Evolutionary conservation across 352 stramenopile genomes (phyloP), one percentile per base, ranked within the genome.

Genomic region (Globisporangium carolinianum): DNA sequence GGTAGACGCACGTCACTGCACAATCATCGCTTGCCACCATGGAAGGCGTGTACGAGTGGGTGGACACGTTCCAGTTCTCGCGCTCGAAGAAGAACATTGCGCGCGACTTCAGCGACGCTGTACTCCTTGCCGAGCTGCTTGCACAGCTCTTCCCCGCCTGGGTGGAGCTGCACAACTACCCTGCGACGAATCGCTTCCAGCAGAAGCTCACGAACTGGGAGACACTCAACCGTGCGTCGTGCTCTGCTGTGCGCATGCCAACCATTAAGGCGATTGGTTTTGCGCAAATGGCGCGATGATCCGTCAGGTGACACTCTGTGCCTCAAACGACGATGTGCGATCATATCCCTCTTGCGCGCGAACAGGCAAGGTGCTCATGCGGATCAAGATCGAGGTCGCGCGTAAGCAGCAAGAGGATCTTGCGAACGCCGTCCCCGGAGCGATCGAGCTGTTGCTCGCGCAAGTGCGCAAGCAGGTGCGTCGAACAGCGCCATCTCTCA

Each of bases 121-220:
- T 82, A 38, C 55, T 85, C 17, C 49, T 85, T 39, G 75, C 75
- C 8, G 72, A 85, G 54, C 60, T 82, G 56, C 58, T 85, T 9
- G 68, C 72, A 14, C 75, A 85, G 52, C 48, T 76, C 43, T 60
- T 73, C n/a, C 75, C 75, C 7, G 58, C 70, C 1, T 80, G 68
- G 66, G 68, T 80, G 14, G 65, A 82, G 24, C 61, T 73, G 15
- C 70, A 85, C 43, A 82, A 82, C 57, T 82, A 82, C 43, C 63
- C 71, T 1, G 65, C 66, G 5, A 65, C 75, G 1, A 55, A 71
- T 53, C 63, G 66, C 5, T 65, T 80, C 47, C 65, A 80, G 58
- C 75, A 82, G 49, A 85, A 85, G 47, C 47, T 76, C 36, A 61
- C 60, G 48, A 85, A 85, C 66, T 85, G 75, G 75, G 75, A 85